These are phyloP conservation scores for Peronospora farinosa DNA, from an alignment of 352 stramenopile genomes.

Conservation along the genomic window DNA sequence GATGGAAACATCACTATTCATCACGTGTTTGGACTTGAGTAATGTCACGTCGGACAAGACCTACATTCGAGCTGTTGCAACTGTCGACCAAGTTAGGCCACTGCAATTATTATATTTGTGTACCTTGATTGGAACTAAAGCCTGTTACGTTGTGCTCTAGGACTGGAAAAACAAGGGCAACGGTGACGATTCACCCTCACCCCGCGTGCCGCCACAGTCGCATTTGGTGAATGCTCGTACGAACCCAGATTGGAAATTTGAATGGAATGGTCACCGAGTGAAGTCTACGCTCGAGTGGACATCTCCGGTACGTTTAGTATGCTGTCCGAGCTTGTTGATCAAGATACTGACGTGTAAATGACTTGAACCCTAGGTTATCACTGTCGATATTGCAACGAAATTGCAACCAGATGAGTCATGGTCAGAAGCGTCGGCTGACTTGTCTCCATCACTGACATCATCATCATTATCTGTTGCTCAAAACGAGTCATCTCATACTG, in stretches of 20 bases:
- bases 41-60: conserved; percentile 39
- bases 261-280: conserved; percentile 66
- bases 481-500: conserved; percentile 8
- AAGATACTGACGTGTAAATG: conserved; percentile 6
- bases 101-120: background rate
- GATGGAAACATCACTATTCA: conserved; percentile 65
- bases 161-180: conserved; percentile 56
- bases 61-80: conserved; percentile 57
- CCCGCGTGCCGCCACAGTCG: conserved; percentile 62
- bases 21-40: conserved; percentile 47
- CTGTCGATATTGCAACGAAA: conserved; percentile 14
- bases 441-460: conserved; percentile 7
- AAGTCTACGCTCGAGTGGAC: conserved; percentile 56
- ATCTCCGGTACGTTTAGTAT: conserved; percentile 37
- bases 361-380: conserved; percentile 30
- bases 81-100: conserved; percentile 57
- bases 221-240: conserved; percentile 80
- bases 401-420: background rate
- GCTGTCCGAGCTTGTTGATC: background rate
- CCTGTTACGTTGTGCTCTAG: conserved; percentile 15
- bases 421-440: background rate
- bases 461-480: conserved; percentile 2
- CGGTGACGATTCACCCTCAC: conserved; percentile 48
- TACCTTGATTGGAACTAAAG: background rate
- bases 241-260: conserved; percentile 50